phyloP scores from a whole-genome alignment of 2,329 filamentous ascomycete species.

The Fusarium nurragi region DNA sequence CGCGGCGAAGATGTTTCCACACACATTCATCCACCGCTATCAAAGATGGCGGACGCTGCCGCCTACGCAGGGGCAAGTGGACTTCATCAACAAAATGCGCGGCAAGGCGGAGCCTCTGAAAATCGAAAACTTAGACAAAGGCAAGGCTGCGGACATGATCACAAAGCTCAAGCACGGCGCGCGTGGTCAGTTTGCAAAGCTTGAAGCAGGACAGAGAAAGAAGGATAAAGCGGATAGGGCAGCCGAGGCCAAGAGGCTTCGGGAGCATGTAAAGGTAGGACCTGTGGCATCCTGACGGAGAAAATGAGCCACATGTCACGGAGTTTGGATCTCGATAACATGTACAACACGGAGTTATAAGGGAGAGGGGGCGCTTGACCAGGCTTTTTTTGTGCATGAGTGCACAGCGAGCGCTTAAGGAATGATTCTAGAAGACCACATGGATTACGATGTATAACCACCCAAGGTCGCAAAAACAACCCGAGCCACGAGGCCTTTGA shows the following conservation, averaged over 20 bases:
- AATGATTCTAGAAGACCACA: slow-evolving; percentile 21
- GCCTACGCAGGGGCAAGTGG: slow-evolving; percentile 72
- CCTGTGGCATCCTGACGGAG: slow-evolving; percentile 50
- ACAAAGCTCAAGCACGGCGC: slow-evolving; percentile 90
- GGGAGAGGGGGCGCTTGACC: slow-evolving; percentile 14
- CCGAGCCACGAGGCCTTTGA: slow-evolving; percentile 9
- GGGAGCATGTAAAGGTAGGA: slow-evolving; percentile 66
- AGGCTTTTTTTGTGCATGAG: not conserved
- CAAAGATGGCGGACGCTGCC: slow-evolving; percentile 75
- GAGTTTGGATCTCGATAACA: slow-evolving; percentile 14
- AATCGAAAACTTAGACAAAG: slow-evolving; percentile 73
- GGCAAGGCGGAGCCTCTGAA: slow-evolving; percentile 62
- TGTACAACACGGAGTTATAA: slow-evolving; percentile 25
- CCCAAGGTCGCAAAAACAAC: not conserved
- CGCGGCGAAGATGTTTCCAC: slow-evolving; percentile 72
- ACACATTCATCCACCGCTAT: slow-evolving; percentile 70
- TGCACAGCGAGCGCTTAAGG: slow-evolving; percentile 3
- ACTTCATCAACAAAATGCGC: slow-evolving; percentile 74
- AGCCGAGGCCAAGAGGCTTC: slow-evolving; percentile 53
- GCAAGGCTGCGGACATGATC: slow-evolving; percentile 88
- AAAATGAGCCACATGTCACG: slow-evolving; percentile 4
- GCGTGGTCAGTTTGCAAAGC: slow-evolving; percentile 66
- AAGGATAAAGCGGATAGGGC: slow-evolving; percentile 51
- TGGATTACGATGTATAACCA: slow-evolving; percentile 3
- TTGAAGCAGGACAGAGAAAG: slow-evolving; percentile 63